Evolutionary conservation across 2,329 filamentous ascomycete species (phyloP).

Genomic region (Xylariaceae sp.): DNA sequence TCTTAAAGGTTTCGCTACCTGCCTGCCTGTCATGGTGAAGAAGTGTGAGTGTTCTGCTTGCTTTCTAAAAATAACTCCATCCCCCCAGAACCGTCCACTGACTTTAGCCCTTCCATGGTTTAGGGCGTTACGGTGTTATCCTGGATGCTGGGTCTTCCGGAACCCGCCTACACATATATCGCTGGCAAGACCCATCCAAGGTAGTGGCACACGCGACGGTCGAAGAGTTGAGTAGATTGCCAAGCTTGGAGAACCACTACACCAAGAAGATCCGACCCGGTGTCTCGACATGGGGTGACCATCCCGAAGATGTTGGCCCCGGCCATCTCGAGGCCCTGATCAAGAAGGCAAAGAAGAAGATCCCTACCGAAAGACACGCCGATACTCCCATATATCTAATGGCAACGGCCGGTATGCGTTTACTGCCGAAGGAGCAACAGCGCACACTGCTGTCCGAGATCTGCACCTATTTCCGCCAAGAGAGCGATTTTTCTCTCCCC

Average conservation of each 20-base stretch:
- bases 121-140: slow-evolving; percentile 81
- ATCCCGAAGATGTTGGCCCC: slow-evolving; percentile 67
- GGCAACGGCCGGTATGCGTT: slow-evolving; percentile 90
- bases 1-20: not conserved
- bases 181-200: slow-evolving; percentile 74
- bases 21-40: slow-evolving; percentile 28
- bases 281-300: slow-evolving; percentile 82
- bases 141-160: slow-evolving; percentile 97
- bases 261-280: slow-evolving; percentile 93
- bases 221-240: slow-evolving; percentile 62
- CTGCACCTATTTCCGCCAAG: slow-evolving; percentile 72
- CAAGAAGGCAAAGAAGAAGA: slow-evolving; percentile 71
- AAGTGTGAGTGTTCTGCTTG: slow-evolving; percentile 25
- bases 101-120: slow-evolving; percentile 10
- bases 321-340: slow-evolving; percentile 77
- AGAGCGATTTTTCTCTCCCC: slow-evolving; percentile 78
- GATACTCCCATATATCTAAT: slow-evolving; percentile 92
- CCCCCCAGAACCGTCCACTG: not conserved
- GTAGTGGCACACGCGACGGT: slow-evolving; percentile 57
- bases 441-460: slow-evolving; percentile 67
- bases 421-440: slow-evolving; percentile 71
- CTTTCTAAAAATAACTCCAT: not conserved
- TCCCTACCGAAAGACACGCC: slow-evolving; percentile 69
- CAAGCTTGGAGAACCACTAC: slow-evolving; percentile 76
- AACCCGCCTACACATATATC: slow-evolving; percentile 89